These are phyloP conservation scores for Westerdykella ornata DNA, from an alignment of 2,329 filamentous ascomycete genomes.

Conservation along the genomic window DNA sequence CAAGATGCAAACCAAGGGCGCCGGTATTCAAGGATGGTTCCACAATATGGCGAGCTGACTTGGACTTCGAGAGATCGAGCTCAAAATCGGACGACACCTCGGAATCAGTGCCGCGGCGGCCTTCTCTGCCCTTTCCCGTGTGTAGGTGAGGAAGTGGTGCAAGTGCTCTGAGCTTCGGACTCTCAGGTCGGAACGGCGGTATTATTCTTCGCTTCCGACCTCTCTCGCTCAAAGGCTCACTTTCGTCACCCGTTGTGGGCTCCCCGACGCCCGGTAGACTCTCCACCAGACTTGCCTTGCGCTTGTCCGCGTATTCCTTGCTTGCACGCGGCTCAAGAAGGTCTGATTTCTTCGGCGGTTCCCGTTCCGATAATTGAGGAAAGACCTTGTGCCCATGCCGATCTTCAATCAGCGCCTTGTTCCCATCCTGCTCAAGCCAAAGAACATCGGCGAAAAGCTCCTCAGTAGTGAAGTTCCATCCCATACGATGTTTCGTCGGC, in stretches of 20 bases:
- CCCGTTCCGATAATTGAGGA: conserved; percentile 18
- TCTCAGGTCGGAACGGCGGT: conserved; percentile 29
- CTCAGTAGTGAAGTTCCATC: conserved; percentile 77
- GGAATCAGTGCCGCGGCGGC: conserved; percentile 20
- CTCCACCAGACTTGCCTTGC: conserved; percentile 31
- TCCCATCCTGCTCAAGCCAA: conserved; percentile 77
- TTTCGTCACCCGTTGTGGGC: conserved; percentile 30
- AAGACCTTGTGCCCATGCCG: conserved; percentile 69
- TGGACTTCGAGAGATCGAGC: conserved; percentile 44
- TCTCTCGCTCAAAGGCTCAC: conserved; percentile 33
- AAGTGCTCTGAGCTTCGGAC: conserved; percentile 22
- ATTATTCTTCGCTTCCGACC: conserved; percentile 32
- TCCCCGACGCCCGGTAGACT: conserved; percentile 23
- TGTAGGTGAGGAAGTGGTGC: conserved; percentile 12
- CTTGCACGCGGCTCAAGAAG: conserved; percentile 26
- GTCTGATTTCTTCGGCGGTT: conserved; percentile 15
- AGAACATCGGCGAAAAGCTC: conserved; percentile 85
- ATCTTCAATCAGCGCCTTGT: conserved; percentile 77
- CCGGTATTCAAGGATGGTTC: conserved; percentile 41
- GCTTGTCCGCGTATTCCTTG: conserved; percentile 30
- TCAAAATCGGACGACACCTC: conserved; percentile 33
- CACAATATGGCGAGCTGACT: conserved; percentile 46
- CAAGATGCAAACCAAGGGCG: conserved; percentile 43
- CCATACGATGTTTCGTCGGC: conserved; percentile 64
- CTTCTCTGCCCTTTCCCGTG: conserved; percentile 18